Evolutionary conservation across 2,329 filamentous ascomycete genomes (phyloP).

Genomic region (Pseudocercospora fuligena): DNA sequence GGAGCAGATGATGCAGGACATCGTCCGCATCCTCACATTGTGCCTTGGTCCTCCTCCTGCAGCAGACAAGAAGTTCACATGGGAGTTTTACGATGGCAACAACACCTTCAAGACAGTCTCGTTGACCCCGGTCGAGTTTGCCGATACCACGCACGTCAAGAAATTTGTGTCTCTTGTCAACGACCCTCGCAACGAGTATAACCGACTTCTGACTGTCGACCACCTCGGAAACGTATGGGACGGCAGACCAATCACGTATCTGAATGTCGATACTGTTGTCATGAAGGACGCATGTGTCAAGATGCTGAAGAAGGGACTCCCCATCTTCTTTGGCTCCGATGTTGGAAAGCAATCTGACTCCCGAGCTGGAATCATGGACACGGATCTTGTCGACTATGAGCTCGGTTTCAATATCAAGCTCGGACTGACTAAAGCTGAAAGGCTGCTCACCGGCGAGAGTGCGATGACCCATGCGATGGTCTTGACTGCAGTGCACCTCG

Average conservation of each 20-base stretch:
- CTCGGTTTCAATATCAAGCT: slow-evolving; percentile 81
- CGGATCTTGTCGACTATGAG: slow-evolving; percentile 75
- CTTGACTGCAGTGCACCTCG: slow-evolving; percentile 81
- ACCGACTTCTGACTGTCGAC: slow-evolving; percentile 74
- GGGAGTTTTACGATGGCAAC: slow-evolving; percentile 76
- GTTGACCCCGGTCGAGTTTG: slow-evolving; percentile 72
- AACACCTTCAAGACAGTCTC: slow-evolving; percentile 66
- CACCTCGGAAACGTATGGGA: slow-evolving; percentile 82
- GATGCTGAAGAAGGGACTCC: slow-evolving; percentile 78
- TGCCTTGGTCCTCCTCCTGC: slow-evolving; percentile 79
- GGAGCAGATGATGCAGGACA: slow-evolving; percentile 75
- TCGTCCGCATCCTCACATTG: slow-evolving; percentile 80
- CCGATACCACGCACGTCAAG: slow-evolving; percentile 68
- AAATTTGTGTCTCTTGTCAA: slow-evolving; percentile 81
- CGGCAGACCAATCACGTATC: slow-evolving; percentile 75
- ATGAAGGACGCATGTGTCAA: slow-evolving; percentile 75
- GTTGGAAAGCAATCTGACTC: slow-evolving; percentile 81
- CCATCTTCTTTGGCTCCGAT: slow-evolving; percentile 88
- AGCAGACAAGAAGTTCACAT: slow-evolving; percentile 71
- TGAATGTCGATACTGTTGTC: slow-evolving; percentile 76
- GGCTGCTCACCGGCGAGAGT: slow-evolving; percentile 74
- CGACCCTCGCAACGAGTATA: slow-evolving; percentile 78
- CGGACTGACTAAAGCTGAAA: slow-evolving; percentile 74
- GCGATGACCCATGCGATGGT: slow-evolving; percentile 95
- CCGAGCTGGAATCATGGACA: slow-evolving; percentile 76